A percentile compares a stretch with the other conserved stretches of the same genome.
Conservation (phyloP, 768 basidiomycete species). For the Clavaria fumosa region DNA sequence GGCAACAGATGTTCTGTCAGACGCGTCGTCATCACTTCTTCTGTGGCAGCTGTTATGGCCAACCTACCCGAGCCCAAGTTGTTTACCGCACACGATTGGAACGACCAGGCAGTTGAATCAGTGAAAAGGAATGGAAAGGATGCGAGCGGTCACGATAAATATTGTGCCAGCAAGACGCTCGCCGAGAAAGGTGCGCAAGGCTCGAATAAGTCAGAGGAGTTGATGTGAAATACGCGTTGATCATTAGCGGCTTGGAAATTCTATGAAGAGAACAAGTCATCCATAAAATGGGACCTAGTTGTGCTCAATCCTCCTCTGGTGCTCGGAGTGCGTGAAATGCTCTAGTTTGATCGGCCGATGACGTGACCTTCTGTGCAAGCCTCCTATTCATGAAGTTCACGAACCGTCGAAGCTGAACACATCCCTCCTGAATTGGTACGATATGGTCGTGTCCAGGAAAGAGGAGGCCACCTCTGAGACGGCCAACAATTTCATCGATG, state of each 20-base stretch:
- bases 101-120: slow-evolving; percentile 29
- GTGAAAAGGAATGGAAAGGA: slow-evolving; percentile 35
- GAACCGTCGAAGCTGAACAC: slow-evolving; percentile 20
- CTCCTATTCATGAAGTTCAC: slow-evolving; percentile 22
- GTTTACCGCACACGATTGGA: slow-evolving; percentile 45
- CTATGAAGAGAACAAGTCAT: slow-evolving; percentile 21
- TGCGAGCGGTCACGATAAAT: slow-evolving; percentile 27
- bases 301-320: slow-evolving; percentile 39
- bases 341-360: neutral
- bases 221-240: neutral
- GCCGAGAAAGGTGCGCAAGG: slow-evolving; percentile 34
- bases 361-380: slow-evolving; percentile 14
- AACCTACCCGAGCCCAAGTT: slow-evolving; percentile 11
- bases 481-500: slow-evolving; percentile 18
- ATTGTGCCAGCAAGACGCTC: slow-evolving; percentile 42
- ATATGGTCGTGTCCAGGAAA: slow-evolving; percentile 16
- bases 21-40: slow-evolving; percentile 50
- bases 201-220: neutral
- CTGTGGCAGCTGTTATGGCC: slow-evolving; percentile 31
- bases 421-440: slow-evolving; percentile 21
- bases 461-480: slow-evolving; percentile 3
- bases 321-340: slow-evolving; percentile 15
- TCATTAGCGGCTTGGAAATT: slow-evolving; percentile 29
- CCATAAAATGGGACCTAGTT: slow-evolving; percentile 35
- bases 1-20: slow-evolving; percentile 23